Conservation (phyloP, 2,329 filamentous ascomycete genomes). For the Trichoderma sp. region DNA sequence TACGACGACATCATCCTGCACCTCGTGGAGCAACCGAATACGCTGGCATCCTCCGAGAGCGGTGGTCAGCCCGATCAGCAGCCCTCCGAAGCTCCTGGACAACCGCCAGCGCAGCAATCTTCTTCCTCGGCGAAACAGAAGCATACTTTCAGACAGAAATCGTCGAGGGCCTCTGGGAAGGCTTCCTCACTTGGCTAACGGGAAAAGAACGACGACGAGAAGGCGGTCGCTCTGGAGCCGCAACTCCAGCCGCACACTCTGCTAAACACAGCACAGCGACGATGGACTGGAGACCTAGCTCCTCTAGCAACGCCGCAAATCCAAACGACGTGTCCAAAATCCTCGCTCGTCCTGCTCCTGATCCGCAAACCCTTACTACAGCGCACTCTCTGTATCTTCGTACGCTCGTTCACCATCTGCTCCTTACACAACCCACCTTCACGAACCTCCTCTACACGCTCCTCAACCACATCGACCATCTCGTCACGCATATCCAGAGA, state of each 20-base stretch:
- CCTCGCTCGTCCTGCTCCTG: constrained; percentile 49
- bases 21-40: constrained; percentile 63
- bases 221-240: constrained; percentile 28
- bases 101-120: constrained; percentile 81
- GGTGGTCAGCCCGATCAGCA: constrained; percentile 62
- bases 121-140: constrained; percentile 85
- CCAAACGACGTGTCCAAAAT: background rate
- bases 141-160: constrained; percentile 90
- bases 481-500: constrained; percentile 74
- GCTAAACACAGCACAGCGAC: background rate
- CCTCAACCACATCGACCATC: constrained; percentile 75
- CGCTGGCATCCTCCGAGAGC: constrained; percentile 62
- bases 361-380: constrained; percentile 80
- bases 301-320: constrained; percentile 5
- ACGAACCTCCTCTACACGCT: constrained; percentile 66
- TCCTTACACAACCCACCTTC: constrained; percentile 65
- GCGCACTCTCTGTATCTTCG: constrained; percentile 78
- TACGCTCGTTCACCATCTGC: constrained; percentile 64
- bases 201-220: constrained; percentile 41
- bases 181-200: constrained; percentile 75
- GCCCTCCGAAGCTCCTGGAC: constrained; percentile 86
- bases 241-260: constrained; percentile 27
- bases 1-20: constrained; percentile 75
- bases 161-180: constrained; percentile 76
- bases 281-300: constrained; percentile 11